Percentiles rank a stretch among this genome's conserved stretches.
Evolutionary conservation across 495 filamentous ascomycete genomes (phyloP).

Genomic region (Penicillium cinerascens): DNA sequence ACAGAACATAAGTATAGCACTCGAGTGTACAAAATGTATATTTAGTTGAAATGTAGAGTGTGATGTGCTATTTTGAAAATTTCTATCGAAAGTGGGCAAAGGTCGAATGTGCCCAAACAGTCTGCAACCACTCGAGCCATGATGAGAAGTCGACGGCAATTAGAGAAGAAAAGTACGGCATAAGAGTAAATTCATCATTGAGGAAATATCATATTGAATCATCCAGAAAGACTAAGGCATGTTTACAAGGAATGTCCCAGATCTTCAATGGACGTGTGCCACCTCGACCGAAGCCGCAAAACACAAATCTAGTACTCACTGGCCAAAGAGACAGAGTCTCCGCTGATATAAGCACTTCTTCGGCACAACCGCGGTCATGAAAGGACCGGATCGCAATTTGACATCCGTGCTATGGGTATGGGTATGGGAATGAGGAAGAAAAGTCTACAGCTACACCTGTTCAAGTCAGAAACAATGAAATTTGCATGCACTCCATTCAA

Average conservation of each 20-base stretch:
- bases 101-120: too few relatives aligned
- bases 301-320: slow-evolving; percentile 51
- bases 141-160: too few relatives aligned
- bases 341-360: slow-evolving; percentile 66
- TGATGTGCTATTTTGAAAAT: too few relatives aligned
- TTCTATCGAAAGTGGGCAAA: too few relatives aligned
- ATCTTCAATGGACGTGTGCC: slow-evolving; percentile 49
- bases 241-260: slow-evolving; percentile 30
- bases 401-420: slow-evolving; percentile 81
- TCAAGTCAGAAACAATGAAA: slow-evolving; percentile 16
- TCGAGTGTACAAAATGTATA: too few relatives aligned
- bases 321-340: slow-evolving; percentile 26
- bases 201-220: not conserved
- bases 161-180: too few relatives aligned
- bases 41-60: too few relatives aligned
- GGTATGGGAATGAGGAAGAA: too few relatives aligned
- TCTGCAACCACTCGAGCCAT: too few relatives aligned
- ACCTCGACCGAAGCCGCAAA: slow-evolving; percentile 29
- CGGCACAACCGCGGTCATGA: slow-evolving; percentile 91
- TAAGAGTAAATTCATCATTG: too few relatives aligned
- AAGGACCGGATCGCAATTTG: slow-evolving; percentile 90
- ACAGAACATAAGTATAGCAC: too few relatives aligned
- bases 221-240: not conserved
- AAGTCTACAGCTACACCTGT: slow-evolving; percentile 1
- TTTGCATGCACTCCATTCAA: slow-evolving; percentile 34